Evolutionary conservation across 148 eudicot species (phyloP).

Genomic region (Cornus kousa): DNA sequence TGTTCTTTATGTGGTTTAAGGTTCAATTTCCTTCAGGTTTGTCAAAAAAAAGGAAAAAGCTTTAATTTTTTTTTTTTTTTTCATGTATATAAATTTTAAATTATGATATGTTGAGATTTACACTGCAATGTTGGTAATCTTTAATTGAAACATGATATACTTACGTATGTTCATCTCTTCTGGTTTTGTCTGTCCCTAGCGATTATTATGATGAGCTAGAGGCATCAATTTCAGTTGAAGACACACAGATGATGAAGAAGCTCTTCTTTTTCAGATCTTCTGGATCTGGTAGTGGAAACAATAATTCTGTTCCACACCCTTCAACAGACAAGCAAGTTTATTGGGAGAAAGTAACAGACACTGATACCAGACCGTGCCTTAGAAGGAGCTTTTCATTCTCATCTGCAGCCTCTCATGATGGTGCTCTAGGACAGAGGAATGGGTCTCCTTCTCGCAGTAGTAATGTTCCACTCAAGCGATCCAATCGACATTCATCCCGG

Average conservation of each 20-base stretch:
- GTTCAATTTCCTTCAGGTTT: background rate
- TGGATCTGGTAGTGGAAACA: constrained; percentile 33
- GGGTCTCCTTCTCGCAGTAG: constrained; percentile 58
- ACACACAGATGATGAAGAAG: constrained; percentile 66
- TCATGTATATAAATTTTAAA: no score
- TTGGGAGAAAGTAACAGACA: constrained; percentile 44
- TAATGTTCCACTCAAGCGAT: constrained; percentile 32
- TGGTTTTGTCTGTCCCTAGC: background rate
- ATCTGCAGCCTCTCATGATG: constrained; percentile 54
- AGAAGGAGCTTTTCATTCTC: constrained; percentile 80
- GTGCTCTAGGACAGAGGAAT: constrained; percentile 32
- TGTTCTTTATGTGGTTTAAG: background rate
- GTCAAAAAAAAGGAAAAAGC: no score
- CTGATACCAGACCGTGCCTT: constrained; percentile 36
- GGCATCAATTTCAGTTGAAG: constrained; percentile 11
- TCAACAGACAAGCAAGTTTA: constrained; percentile 43
- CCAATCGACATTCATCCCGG: constrained; percentile 52
- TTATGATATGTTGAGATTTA: background rate
- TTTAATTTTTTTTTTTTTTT: no score
- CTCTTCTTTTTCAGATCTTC: constrained; percentile 73
- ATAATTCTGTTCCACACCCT: constrained; percentile 32
- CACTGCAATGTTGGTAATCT: background rate
- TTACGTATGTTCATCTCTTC: background rate
- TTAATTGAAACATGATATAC: background rate
- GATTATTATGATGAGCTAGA: constrained; percentile 9